A percentile compares a stretch with the other conserved stretches of the same genome.
Evolutionary conservation across 306 rosid genomes (phyloP).

Genomic region (Chamaecrista fasciculata): DNA sequence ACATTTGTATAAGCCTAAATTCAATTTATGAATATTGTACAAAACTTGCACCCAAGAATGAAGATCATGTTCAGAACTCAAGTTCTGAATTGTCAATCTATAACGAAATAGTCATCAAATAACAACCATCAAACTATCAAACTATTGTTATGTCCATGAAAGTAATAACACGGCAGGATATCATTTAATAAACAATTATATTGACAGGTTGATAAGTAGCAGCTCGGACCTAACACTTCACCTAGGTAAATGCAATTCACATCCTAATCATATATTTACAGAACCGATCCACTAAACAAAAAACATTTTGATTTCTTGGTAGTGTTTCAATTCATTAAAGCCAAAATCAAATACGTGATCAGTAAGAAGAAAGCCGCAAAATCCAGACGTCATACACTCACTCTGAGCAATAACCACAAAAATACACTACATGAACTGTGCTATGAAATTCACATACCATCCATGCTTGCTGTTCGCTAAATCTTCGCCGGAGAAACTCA

Average conservation of each 20-base stretch:
- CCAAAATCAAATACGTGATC: neutral
- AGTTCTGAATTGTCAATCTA: neutral
- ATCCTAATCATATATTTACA: neutral
- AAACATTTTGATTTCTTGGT: neutral
- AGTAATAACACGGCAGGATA: neutral
- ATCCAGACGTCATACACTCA: neutral
- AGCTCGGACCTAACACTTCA: neutral
- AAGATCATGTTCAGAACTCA: neutral
- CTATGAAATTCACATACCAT: constrained; percentile 43
- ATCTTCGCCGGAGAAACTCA: constrained; percentile 23
- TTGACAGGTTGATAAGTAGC: neutral
- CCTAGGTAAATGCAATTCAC: neutral
- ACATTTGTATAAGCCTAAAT: neutral
- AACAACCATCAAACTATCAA: neutral
- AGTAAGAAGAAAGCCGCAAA: neutral
- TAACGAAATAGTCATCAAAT: neutral
- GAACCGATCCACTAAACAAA: neutral
- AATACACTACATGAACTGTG: neutral
- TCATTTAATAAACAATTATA: neutral
- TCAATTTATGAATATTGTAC: neutral
- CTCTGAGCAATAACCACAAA: neutral
- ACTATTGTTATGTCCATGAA: neutral
- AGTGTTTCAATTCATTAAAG: neutral
- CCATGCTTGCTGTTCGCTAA: constrained; percentile 51
- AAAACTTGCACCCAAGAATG: neutral